Evolutionary conservation across 164 flowering plant genomes (phyloP).

Genomic region (Chloranthus sessilifolius): DNA sequence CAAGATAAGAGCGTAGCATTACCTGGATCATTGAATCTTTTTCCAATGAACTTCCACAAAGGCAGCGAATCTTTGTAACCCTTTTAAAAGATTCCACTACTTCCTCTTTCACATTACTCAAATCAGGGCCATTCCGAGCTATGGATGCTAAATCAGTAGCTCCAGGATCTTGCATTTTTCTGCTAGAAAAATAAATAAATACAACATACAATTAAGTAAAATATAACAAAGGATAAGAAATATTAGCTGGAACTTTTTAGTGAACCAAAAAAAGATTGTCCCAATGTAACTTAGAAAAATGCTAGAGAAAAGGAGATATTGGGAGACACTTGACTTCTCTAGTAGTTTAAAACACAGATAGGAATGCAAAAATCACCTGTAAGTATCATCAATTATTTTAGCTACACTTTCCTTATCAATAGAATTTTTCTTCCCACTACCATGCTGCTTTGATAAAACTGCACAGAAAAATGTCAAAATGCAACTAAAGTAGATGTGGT

Average conservation of each 20-base stretch:
- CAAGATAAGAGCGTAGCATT: not conserved
- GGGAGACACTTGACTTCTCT: not conserved
- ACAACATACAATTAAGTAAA: not conserved
- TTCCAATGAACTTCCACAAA: slow-evolving; percentile 68
- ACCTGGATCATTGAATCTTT: slow-evolving; percentile 87
- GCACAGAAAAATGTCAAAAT: slow-evolving; percentile 13
- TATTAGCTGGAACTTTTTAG: not conserved
- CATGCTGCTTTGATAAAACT: slow-evolving; percentile 51
- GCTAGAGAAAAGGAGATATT: not conserved
- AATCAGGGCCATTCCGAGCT: slow-evolving; percentile 48
- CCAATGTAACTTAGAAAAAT: slow-evolving; percentile 1
- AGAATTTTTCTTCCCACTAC: slow-evolving; percentile 57
- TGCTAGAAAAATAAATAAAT: slow-evolving; percentile 16
- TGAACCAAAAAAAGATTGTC: not conserved
- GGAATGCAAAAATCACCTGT: slow-evolving; percentile 47
- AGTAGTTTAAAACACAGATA: not conserved
- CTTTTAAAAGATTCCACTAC: slow-evolving; percentile 42
- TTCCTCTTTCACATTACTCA: slow-evolving; percentile 55
- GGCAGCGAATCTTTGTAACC: slow-evolving; percentile 72
- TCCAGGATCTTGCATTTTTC: slow-evolving; percentile 83
- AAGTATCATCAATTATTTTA: slow-evolving; percentile 81
- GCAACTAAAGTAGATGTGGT: not conserved
- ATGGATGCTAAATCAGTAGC: slow-evolving; percentile 81
- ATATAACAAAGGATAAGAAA: not conserved
- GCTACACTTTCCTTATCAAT: slow-evolving; percentile 75